phyloP scores from a whole-genome alignment of 2,329 filamentous ascomycete genomes.

The Microdochium bolleyi region DNA sequence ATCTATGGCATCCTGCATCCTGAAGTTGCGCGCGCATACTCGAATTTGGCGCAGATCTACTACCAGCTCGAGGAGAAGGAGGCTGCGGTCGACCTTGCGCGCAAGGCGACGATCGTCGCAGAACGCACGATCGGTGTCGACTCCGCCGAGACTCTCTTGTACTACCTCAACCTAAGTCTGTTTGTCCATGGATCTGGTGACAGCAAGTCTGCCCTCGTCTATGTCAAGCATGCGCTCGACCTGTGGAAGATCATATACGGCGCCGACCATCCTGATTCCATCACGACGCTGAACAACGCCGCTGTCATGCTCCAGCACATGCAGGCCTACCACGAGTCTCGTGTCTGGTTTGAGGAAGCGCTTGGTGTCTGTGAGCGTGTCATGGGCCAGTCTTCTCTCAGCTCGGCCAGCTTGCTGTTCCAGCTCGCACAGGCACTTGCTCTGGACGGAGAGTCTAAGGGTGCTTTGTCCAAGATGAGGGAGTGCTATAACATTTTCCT shows the following conservation, averaged over 20 bases:
- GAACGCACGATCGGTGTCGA: constrained; percentile 92
- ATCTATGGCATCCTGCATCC: constrained; percentile 97
- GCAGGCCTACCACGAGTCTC: constrained; percentile 90
- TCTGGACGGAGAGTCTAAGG: constrained; percentile 91
- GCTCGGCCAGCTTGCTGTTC: constrained; percentile 91
- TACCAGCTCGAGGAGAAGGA: constrained; percentile 98
- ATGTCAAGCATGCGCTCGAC: constrained; percentile 86
- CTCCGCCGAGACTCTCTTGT: constrained; percentile 85
- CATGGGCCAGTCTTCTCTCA: constrained; percentile 83
- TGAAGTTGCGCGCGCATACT: constrained; percentile 92
- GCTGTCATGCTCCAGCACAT: constrained; percentile 97
- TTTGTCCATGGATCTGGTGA: constrained; percentile 92
- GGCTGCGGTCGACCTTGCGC: constrained; percentile 86
- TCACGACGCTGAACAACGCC: constrained; percentile 97
- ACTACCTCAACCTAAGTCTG: constrained; percentile 90
- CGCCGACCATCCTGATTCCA: constrained; percentile 86
- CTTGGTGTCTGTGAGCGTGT: constrained; percentile 82
- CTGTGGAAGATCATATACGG: constrained; percentile 98
- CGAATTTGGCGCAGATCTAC: constrained; percentile 90
- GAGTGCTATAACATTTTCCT: constrained; percentile 97
- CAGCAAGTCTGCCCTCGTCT: constrained; percentile 77
- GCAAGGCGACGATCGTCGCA: constrained; percentile 92
- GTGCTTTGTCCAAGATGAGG: constrained; percentile 85
- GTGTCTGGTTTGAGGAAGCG: constrained; percentile 93
- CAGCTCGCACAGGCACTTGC: constrained; percentile 93